Evolutionary conservation across 306 rosid species (phyloP).

Genomic region (Quercus glauca): DNA sequence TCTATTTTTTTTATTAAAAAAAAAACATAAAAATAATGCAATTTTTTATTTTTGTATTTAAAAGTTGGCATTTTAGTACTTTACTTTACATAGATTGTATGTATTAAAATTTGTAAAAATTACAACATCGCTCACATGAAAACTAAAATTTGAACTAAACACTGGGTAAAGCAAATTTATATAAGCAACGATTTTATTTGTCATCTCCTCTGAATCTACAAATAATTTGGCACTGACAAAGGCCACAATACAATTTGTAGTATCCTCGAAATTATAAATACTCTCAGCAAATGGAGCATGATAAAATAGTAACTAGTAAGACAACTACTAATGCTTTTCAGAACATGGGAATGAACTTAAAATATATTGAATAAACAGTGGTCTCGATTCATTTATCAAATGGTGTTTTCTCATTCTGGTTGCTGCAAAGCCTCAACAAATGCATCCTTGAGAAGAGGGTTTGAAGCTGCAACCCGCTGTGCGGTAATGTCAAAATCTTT

Average conservation of each 20-base stretch:
- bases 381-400: conserved; percentile 12
- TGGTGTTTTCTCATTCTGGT: conserved; percentile 41
- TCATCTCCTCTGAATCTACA: conserved; percentile 2
- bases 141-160: background rate
- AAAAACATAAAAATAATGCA: too few species aligned
- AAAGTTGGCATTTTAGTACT: too few species aligned
- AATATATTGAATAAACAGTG: background rate
- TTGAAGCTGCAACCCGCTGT: conserved; percentile 88
- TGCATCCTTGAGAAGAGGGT: conserved; percentile 70
- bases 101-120: too few species aligned
- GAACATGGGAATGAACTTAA: conserved; percentile 4
- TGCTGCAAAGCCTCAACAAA: conserved; percentile 59
- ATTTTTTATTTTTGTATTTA: too few species aligned
- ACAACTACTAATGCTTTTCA: conserved; percentile 11
- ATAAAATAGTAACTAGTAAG: background rate
- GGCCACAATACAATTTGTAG: conserved; percentile 9
- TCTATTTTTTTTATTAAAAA: too few species aligned
- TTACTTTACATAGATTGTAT: too few species aligned
- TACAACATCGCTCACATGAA: too few species aligned
- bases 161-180: background rate
- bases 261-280: background rate
- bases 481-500: conserved; percentile 79
- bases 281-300: background rate
- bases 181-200: background rate
- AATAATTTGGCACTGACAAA: conserved; percentile 10